These are phyloP conservation scores for Diaporthe capsici DNA, from an alignment of 2,329 filamentous ascomycete species.

Conservation along the genomic window DNA sequence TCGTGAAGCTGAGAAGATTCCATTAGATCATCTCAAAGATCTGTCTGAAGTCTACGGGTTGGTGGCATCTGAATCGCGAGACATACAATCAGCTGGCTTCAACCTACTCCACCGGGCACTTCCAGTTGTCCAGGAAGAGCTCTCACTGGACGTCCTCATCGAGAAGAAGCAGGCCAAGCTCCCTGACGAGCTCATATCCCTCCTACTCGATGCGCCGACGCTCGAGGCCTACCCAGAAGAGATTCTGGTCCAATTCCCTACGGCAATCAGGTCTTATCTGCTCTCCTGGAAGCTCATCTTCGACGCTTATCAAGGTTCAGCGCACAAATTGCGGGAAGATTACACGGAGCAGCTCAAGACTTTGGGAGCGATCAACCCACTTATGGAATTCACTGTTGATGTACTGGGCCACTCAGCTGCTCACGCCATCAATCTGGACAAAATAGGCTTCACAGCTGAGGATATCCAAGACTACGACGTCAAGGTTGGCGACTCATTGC, in stretches of 20 bases:
- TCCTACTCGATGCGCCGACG: constrained; percentile 84
- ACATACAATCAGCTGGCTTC: constrained; percentile 86
- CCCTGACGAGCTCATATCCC: constrained; percentile 86
- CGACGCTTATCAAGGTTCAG: constrained; percentile 83
- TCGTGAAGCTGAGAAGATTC: constrained; percentile 76
- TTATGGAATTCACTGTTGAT: constrained; percentile 87
- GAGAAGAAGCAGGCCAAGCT: constrained; percentile 81
- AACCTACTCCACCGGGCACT: constrained; percentile 85
- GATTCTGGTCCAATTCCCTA: constrained; percentile 77
- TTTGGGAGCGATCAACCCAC: constrained; percentile 74
- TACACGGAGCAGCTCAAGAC: constrained; percentile 86
- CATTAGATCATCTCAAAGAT: constrained; percentile 73
- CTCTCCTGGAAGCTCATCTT: constrained; percentile 93
- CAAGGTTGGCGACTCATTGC: constrained; percentile 67
- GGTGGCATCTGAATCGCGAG: constrained; percentile 80
- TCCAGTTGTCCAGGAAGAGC: constrained; percentile 81
- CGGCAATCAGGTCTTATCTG: constrained; percentile 82
- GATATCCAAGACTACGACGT: constrained; percentile 70
- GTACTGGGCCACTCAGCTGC: constrained; percentile 85
- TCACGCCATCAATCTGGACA: constrained; percentile 80
- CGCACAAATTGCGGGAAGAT: constrained; percentile 84
- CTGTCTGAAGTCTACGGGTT: constrained; percentile 80
- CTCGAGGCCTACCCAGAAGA: constrained; percentile 77
- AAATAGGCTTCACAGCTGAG: constrained; percentile 71
- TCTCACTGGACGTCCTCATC: constrained; percentile 82